A percentile compares a stretch with the other conserved stretches of the same genome.
These are phyloP conservation scores for Crucihimalaya himalaica DNA, from an alignment of 345 rosid species.

Conservation along the genomic window DNA sequence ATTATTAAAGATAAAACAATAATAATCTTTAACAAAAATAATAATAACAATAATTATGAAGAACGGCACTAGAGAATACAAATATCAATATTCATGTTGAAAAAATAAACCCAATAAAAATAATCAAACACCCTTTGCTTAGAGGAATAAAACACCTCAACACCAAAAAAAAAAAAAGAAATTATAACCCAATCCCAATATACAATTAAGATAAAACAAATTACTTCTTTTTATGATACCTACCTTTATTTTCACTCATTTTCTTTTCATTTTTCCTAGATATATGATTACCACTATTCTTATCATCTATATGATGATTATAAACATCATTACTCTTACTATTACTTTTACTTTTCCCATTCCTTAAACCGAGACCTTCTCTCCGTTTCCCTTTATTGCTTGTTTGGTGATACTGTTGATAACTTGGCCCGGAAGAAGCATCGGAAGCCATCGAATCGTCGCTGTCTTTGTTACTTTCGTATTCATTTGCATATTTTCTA, in stretches of 20 bases:
- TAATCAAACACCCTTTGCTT: slow-evolving; percentile 16
- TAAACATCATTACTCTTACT: slow-evolving; percentile 17
- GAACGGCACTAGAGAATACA: no score
- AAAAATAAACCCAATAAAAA: background rate
- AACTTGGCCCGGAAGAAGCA: slow-evolving; percentile 64
- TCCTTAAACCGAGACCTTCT: slow-evolving; percentile 6
- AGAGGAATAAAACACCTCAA: slow-evolving; percentile 11
- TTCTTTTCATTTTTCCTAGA: slow-evolving; percentile 23
- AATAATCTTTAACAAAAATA: background rate
- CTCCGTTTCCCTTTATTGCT: slow-evolving; percentile 16
- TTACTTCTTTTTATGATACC: slow-evolving; percentile 25
- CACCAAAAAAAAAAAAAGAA: slow-evolving; percentile 12
- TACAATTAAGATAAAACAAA: background rate
- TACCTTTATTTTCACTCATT: slow-evolving; percentile 15
- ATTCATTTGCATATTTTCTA: slow-evolving; percentile 13
- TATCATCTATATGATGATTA: background rate
- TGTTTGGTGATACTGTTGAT: slow-evolving; percentile 10
- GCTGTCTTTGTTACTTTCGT: slow-evolving; percentile 41
- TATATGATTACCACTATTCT: slow-evolving; percentile 14
- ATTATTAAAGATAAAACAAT: background rate
- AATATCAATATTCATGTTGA: background rate
- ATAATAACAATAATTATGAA: no score
- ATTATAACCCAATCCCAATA: slow-evolving; percentile 1
- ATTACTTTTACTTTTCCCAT: slow-evolving; percentile 22
- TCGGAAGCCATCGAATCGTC: slow-evolving; percentile 77